Conservation (phyloP, 257 asterid species). For the Prunella vulgaris region DNA sequence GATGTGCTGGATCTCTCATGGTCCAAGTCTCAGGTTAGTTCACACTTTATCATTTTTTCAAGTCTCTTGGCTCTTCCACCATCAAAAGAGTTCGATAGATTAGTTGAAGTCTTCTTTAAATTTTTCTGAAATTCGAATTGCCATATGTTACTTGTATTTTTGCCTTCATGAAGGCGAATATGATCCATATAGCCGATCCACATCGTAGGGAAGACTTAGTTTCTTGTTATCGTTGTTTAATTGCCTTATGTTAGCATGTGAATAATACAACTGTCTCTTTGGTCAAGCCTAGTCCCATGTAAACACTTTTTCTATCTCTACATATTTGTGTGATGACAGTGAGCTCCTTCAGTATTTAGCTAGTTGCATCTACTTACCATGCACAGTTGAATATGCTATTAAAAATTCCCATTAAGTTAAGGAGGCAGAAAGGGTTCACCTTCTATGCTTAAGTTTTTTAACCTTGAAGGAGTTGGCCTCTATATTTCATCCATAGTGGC, state of each 20-base stretch:
- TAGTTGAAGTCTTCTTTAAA: slow-evolving; percentile 3
- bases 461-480: not conserved
- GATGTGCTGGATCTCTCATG: slow-evolving; percentile 96
- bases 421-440: not conserved
- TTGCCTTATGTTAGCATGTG: not conserved
- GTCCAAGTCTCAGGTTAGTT: slow-evolving; percentile 97
- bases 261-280: not conserved
- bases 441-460: not conserved
- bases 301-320: not conserved
- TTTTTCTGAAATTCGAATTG: not conserved
- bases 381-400: not conserved
- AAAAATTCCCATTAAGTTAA: not conserved
- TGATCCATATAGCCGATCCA: not conserved
- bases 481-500: not conserved
- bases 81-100: not conserved
- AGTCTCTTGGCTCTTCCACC: slow-evolving; percentile 4
- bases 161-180: not conserved
- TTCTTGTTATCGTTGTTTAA: not conserved
- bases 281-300: not conserved
- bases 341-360: not conserved
- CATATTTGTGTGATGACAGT: not conserved
- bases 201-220: not conserved
- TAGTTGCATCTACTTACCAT: slow-evolving; percentile 2
- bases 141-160: not conserved
- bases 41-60: not conserved